Conservation (phyloP, 208 protist genomes). For the Borovskyia barvae region DNA sequence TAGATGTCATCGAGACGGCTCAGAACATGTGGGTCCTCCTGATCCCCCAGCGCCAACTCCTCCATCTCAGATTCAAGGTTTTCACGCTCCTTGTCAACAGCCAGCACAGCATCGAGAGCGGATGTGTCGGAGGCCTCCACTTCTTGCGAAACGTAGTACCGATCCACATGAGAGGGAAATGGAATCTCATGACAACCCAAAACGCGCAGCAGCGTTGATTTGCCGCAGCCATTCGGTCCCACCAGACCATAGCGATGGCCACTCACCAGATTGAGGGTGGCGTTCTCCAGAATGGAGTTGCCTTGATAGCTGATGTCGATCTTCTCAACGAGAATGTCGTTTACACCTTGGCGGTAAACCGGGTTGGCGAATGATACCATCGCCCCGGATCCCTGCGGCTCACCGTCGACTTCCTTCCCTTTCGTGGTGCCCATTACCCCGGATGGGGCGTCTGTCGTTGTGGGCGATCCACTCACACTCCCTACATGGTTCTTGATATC, state of each 20-base stretch:
- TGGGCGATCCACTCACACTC: conserved; percentile 7
- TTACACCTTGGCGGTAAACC: conserved; percentile 78
- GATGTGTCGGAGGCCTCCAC: conserved; percentile 85
- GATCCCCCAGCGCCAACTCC: conserved; percentile 75
- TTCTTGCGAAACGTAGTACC: conserved; percentile 97
- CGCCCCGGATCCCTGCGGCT: conserved; percentile 53
- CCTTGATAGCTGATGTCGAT: conserved; percentile 90
- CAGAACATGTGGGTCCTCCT: conserved; percentile 75
- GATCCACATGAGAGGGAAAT: conserved; percentile 93
- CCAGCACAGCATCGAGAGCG: conserved; percentile 83
- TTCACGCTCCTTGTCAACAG: conserved; percentile 82
- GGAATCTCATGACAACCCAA: conserved; percentile 87
- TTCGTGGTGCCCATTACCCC: background rate
- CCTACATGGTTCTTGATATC: conserved; percentile 31
- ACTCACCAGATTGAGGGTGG: conserved; percentile 75
- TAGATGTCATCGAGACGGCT: conserved; percentile 89
- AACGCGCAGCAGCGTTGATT: conserved; percentile 90
- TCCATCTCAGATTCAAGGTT: conserved; percentile 79
- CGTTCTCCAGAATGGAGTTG: conserved; percentile 79
- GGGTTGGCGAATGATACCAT: conserved; percentile 87
- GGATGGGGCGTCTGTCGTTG: background rate
- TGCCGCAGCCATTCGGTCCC: conserved; percentile 91
- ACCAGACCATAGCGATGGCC: conserved; percentile 90
- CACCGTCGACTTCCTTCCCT: conserved; percentile 10
- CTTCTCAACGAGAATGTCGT: conserved; percentile 86